phyloP scores from a whole-genome alignment of 2,329 filamentous ascomycete species.

The Sclerotinia subarctica region DNA sequence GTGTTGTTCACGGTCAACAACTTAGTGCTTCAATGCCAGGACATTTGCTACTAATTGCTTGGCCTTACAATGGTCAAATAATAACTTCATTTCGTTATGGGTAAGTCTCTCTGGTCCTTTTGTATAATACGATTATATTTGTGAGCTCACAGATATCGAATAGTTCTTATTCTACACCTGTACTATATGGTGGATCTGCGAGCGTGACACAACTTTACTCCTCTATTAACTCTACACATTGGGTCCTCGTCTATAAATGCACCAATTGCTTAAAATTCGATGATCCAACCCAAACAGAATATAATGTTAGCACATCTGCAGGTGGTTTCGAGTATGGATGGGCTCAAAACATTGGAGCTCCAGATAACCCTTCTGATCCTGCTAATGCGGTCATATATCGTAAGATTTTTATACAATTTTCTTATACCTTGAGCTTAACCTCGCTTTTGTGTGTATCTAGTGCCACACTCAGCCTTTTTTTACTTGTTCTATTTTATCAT shows the following conservation, averaged over 20 bases:
- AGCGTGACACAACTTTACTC: constrained; percentile 59
- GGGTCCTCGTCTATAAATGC: constrained; percentile 64
- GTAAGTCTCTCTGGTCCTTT: constrained; percentile 25
- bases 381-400: constrained; percentile 20
- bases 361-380: constrained; percentile 44
- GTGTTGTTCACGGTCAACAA: constrained; percentile 52
- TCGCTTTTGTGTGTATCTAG: neutral
- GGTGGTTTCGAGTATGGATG: constrained; percentile 52
- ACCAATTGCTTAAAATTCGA: constrained; percentile 54
- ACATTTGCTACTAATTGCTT: constrained; percentile 56
- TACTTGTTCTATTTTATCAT: constrained; percentile 37
- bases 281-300: constrained; percentile 45
- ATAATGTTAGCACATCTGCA: constrained; percentile 44
- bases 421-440: neutral
- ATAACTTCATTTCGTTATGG: constrained; percentile 56
- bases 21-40: constrained; percentile 49
- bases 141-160: constrained; percentile 7
- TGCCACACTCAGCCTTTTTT: constrained; percentile 36
- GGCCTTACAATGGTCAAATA: constrained; percentile 51
- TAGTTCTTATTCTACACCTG: constrained; percentile 56
- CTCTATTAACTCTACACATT: constrained; percentile 55
- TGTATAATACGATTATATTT: neutral
- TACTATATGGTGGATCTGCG: constrained; percentile 58
- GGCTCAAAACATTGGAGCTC: constrained; percentile 46
- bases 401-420: neutral